Evolutionary conservation across 208 protist species (phyloP).

Genomic region (Trypanosoma boissoni): DNA sequence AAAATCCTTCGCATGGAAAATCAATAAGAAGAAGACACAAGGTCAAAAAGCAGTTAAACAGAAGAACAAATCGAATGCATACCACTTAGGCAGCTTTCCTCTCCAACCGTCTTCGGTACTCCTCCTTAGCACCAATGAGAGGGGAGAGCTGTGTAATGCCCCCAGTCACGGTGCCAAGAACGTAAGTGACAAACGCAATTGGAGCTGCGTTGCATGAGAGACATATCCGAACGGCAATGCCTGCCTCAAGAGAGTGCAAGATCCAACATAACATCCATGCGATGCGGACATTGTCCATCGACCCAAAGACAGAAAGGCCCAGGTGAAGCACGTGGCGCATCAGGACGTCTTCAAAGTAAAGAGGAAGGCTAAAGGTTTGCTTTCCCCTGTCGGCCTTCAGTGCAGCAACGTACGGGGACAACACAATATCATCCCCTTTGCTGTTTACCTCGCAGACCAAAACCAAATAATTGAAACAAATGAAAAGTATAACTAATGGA

Average conservation of each 20-base stretch:
- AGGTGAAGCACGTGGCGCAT: conserved; percentile 39
- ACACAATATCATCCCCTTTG: conserved; percentile 26
- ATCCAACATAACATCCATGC: conserved; percentile 42
- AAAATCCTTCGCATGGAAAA: no score
- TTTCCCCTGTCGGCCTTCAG: background rate
- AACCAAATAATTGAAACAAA: conserved; percentile 65
- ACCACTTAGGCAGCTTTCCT: background rate
- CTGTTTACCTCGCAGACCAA: conserved; percentile 29
- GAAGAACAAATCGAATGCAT: background rate
- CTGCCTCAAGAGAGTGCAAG: conserved; percentile 50
- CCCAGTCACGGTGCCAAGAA: conserved; percentile 33
- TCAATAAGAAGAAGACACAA: no score
- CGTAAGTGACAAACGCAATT: conserved; percentile 27
- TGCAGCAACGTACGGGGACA: conserved; percentile 28
- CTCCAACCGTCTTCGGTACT: conserved; percentile 16
- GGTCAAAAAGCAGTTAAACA: conserved; percentile 5
- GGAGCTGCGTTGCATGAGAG: conserved; percentile 31
- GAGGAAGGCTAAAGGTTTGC: background rate
- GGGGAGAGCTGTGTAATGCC: conserved; percentile 58
- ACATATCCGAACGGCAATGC: conserved; percentile 49
- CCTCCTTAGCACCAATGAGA: conserved; percentile 28
- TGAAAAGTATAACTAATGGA: conserved; percentile 33
- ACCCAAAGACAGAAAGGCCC: conserved; percentile 27
- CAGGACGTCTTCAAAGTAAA: conserved; percentile 46
- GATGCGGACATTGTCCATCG: conserved; percentile 33